A percentile compares a stretch with the other conserved stretches of the same genome.
These are phyloP conservation scores for Fusarium duplospermum DNA, from an alignment of 2,329 filamentous ascomycete genomes.

Conservation along the genomic window DNA sequence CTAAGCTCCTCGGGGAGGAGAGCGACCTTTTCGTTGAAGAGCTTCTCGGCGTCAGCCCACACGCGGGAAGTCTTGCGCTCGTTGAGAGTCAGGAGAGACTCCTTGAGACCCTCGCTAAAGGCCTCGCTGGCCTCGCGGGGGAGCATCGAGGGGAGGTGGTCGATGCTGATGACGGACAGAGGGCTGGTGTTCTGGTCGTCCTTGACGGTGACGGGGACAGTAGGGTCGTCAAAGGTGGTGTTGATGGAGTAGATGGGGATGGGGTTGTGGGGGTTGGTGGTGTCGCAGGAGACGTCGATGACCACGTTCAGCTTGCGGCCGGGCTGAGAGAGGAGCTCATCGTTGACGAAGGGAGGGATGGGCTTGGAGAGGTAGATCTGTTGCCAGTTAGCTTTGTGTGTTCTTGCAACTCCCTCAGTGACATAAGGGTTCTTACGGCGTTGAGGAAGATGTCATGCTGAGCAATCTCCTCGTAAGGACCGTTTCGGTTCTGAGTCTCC, in stretches of 20 bases:
- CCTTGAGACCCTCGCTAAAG: conserved; percentile 83
- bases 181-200: conserved; percentile 62
- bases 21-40: conserved; percentile 83
- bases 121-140: conserved; percentile 89
- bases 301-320: conserved; percentile 82
- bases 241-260: conserved; percentile 86
- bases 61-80: conserved; percentile 78
- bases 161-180: conserved; percentile 86
- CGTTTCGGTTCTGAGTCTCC: conserved; percentile 75
- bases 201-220: conserved; percentile 76
- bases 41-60: conserved; percentile 86
- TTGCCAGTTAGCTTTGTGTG: not conserved
- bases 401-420: not conserved
- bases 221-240: conserved; percentile 91
- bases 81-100: conserved; percentile 81
- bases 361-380: conserved; percentile 78
- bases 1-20: conserved; percentile 38
- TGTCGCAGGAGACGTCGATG: conserved; percentile 83
- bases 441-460: conserved; percentile 84
- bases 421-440: conserved; percentile 47
- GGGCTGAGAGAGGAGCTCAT: conserved; percentile 70
- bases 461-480: conserved; percentile 83
- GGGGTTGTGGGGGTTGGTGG: conserved; percentile 75
- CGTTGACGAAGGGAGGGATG: conserved; percentile 84
- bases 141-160: conserved; percentile 85